phyloP scores from a whole-genome alignment of 2,329 filamentous ascomycete species.

The Rutstroemia sydowiana region DNA sequence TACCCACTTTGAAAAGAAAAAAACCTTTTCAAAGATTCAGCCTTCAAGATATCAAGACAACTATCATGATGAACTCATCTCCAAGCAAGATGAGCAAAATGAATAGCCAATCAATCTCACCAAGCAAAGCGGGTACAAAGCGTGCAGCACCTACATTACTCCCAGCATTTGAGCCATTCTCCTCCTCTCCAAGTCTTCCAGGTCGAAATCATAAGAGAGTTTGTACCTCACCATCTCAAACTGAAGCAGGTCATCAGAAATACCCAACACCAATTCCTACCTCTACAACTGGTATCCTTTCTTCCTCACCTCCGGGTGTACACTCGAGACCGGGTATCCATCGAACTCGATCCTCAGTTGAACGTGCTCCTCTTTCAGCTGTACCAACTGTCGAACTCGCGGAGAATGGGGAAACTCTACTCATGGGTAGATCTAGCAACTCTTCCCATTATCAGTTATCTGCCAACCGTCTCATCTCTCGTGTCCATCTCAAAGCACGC shows the following conservation, averaged over 20 bases:
- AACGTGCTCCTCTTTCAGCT: slow-evolving; percentile 70
- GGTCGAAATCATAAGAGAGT: slow-evolving; percentile 63
- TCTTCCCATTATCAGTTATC: slow-evolving; percentile 95
- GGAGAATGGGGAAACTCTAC: slow-evolving; percentile 70
- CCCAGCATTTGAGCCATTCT: slow-evolving; percentile 74
- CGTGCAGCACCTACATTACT: slow-evolving; percentile 61
- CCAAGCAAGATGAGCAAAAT: slow-evolving; percentile 30
- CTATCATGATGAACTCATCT: slow-evolving; percentile 31
- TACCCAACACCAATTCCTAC: slow-evolving; percentile 94
- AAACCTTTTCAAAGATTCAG: slow-evolving; percentile 7
- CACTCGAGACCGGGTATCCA: slow-evolving; percentile 44
- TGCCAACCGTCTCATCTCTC: slow-evolving; percentile 84
- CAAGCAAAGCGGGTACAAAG: slow-evolving; percentile 43
- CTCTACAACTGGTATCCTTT: slow-evolving; percentile 85
- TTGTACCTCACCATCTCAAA: slow-evolving; percentile 35
- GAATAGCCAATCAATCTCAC: slow-evolving; percentile 23
- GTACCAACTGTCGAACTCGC: slow-evolving; percentile 78
- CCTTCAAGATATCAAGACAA: slow-evolving; percentile 13
- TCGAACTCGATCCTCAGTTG: slow-evolving; percentile 57
- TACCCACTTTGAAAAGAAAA: slow-evolving; percentile 17
- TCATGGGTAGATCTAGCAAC: slow-evolving; percentile 90
- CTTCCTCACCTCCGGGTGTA: slow-evolving; percentile 68
- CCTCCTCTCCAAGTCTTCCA: slow-evolving; percentile 67
- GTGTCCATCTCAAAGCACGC: slow-evolving; percentile 82
- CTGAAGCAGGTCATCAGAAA: slow-evolving; percentile 36